phyloP scores from a whole-genome alignment of 2,329 filamentous ascomycete genomes.

The Colletotrichum echinochloae region DNA sequence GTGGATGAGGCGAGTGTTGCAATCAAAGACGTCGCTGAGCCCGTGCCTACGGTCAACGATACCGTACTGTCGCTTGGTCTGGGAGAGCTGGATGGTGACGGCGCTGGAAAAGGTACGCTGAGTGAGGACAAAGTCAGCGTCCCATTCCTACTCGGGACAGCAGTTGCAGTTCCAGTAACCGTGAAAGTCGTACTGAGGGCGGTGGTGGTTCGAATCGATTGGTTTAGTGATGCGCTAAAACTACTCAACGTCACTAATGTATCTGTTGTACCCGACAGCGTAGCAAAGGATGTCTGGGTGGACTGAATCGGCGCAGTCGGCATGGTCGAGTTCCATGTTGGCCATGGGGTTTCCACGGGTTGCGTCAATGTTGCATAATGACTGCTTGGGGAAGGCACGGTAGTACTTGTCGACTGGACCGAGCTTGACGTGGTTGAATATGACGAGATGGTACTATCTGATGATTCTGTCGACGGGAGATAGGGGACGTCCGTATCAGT shows the following conservation, averaged over 20 bases:
- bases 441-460: background rate
- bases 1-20: background rate
- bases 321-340: constrained; percentile 28
- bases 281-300: background rate
- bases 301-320: background rate
- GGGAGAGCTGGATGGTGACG: background rate
- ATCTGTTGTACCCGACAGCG: background rate
- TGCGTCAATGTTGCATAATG: constrained; percentile 12
- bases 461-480: background rate
- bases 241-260: background rate
- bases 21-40: background rate
- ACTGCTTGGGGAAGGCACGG: background rate
- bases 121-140: background rate
- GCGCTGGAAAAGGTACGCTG: background rate
- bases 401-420: background rate
- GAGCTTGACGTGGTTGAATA: background rate
- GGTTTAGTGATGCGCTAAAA: background rate
- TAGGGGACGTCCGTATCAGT: background rate
- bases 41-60: background rate
- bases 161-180: background rate
- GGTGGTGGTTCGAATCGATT: background rate
- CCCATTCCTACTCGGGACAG: background rate
- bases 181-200: background rate
- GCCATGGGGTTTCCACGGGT: constrained; percentile 24
- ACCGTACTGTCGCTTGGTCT: background rate